These are phyloP conservation scores for Candida quercuum DNA, from an alignment of 805 yeast genomes.

Conservation along the genomic window DNA sequence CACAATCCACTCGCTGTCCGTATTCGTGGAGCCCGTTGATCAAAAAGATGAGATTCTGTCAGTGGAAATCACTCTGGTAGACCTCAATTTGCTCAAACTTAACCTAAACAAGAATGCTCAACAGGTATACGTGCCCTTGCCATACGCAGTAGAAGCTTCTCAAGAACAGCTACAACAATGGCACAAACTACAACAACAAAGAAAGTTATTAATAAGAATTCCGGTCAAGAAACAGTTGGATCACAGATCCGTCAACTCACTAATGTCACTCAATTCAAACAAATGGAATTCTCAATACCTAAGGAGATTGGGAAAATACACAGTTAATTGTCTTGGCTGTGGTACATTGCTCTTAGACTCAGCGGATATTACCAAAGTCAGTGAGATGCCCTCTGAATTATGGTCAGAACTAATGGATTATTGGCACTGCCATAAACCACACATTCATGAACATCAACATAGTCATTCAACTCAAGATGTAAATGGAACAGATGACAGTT, in stretches of 20 bases:
- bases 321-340: conserved; percentile 31
- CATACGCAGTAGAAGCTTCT: too few species aligned
- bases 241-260: conserved; percentile 14
- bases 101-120: background rate
- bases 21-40: background rate
- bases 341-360: conserved; percentile 26
- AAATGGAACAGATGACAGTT: too few species aligned
- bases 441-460: conserved; percentile 18
- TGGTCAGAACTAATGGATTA: conserved; percentile 97
- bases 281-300: conserved; percentile 43
- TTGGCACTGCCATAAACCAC: conserved; percentile 98
- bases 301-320: conserved; percentile 23
- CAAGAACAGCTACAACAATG: background rate
- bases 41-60: background rate
- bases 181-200: background rate
- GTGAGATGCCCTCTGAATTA: conserved; percentile 81
- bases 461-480: too few species aligned
- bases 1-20: background rate
- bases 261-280: conserved; percentile 20
- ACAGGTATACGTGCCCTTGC: too few species aligned
- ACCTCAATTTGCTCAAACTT: background rate
- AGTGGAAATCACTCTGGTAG: background rate
- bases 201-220: conserved; percentile 10
- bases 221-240: conserved; percentile 5
- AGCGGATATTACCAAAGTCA: conserved; percentile 26